phyloP scores from a whole-genome alignment of 2,329 filamentous ascomycete species.

The Torrubiella hemipterigena region DNA sequence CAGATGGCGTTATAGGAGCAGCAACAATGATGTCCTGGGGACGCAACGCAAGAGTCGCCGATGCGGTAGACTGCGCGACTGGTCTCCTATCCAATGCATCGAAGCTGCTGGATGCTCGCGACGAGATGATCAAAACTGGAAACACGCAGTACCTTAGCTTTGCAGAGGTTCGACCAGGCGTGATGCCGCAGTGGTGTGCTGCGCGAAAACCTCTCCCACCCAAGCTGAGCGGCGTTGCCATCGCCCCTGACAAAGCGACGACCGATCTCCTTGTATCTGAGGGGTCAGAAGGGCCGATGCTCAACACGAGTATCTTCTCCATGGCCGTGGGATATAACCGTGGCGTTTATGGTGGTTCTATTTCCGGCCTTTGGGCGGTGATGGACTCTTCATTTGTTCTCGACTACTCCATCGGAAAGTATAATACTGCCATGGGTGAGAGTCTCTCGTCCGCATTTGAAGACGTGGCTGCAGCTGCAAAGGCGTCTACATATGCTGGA shows the following conservation, averaged over 20 bases:
- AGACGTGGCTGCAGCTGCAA: not conserved
- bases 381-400: slow-evolving; percentile 5
- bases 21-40: no score
- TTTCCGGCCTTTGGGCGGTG: slow-evolving; percentile 5
- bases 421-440: not conserved
- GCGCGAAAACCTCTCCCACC: slow-evolving; percentile 1
- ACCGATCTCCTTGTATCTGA: not conserved
- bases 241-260: not conserved
- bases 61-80: slow-evolving; percentile 2
- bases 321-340: slow-evolving; percentile 4
- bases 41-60: slow-evolving; percentile 1
- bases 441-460: not conserved
- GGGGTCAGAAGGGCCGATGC: slow-evolving; percentile 1
- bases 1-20: not conserved
- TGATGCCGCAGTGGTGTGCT: no score
- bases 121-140: not conserved
- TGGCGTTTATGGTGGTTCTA: slow-evolving; percentile 4
- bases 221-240: slow-evolving; percentile 3
- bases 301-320: slow-evolving; percentile 4
- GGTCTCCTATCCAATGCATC: slow-evolving; percentile 1
- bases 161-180: not conserved
- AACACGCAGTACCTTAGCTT: not conserved
- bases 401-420: slow-evolving; percentile 5
- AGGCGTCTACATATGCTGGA: not conserved
- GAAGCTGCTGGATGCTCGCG: slow-evolving; percentile 1